Percentiles rank a stretch among this genome's conserved stretches.
phyloP scores from a whole-genome alignment of 352 stramenopile genomes.

The Globisporangium parvum region DNA sequence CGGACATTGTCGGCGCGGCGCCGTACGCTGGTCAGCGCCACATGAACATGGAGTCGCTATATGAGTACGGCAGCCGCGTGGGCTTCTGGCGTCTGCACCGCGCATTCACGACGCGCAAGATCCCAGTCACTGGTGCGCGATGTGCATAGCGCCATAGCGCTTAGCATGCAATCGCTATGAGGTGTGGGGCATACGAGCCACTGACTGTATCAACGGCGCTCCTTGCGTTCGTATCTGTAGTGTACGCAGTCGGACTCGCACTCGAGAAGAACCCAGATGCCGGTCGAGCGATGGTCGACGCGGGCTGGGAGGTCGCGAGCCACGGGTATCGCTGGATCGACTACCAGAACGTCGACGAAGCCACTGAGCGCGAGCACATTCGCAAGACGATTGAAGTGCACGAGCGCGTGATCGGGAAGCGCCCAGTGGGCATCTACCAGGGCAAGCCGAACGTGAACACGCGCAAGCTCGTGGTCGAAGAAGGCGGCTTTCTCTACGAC shows the following conservation, averaged over 20 bases:
- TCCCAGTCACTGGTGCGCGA: constrained; percentile 92
- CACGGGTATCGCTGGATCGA: constrained; percentile 96
- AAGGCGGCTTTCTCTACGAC: constrained; percentile 95
- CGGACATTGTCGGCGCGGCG: constrained; percentile 86
- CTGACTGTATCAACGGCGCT: not conserved
- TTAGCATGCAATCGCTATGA: no score
- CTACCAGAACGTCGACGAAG: constrained; percentile 92
- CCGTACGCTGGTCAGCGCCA: constrained; percentile 72
- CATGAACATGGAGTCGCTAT: constrained; percentile 94
- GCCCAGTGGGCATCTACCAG: constrained; percentile 94
- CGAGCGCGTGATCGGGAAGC: constrained; percentile 82
- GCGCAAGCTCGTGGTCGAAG: constrained; percentile 84
- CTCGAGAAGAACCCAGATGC: constrained; percentile 92
- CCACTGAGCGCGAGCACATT: constrained; percentile 91
- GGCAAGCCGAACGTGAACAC: constrained; percentile 94
- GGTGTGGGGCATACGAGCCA: no score
- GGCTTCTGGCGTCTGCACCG: constrained; percentile 95
- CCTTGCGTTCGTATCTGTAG: constrained; percentile 13
- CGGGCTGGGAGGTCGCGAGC: constrained; percentile 90
- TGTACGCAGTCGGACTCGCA: constrained; percentile 93
- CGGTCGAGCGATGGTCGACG: constrained; percentile 88
- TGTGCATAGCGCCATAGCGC: no score
- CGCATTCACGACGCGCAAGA: constrained; percentile 81
- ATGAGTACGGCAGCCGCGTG: constrained; percentile 92
- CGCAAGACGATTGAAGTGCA: constrained; percentile 89